Percentiles rank a stretch among this genome's conserved stretches.
These are phyloP conservation scores for Porodaedalea pini DNA, from an alignment of 1,284 basidiomycete genomes.

Conservation along the genomic window DNA sequence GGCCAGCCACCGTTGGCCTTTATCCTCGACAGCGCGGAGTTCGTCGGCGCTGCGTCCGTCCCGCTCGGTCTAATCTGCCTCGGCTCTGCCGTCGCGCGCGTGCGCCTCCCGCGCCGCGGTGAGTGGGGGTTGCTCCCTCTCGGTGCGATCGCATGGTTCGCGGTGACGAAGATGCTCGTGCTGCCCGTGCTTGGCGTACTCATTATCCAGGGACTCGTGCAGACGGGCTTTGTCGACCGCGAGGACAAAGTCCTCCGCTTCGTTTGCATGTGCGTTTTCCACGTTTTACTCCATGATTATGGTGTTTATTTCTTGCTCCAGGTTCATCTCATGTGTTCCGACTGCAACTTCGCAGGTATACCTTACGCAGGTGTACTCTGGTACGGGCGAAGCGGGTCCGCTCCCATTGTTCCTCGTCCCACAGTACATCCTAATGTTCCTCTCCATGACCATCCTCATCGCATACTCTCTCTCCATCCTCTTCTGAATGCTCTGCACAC, in stretches of 20 bases:
- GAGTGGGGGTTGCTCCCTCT: slow-evolving; percentile 57
- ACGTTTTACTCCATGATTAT: neutral
- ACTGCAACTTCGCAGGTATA: slow-evolving; percentile 62
- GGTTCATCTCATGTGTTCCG: slow-evolving; percentile 63
- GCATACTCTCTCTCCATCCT: slow-evolving; percentile 53
- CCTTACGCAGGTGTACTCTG: slow-evolving; percentile 64
- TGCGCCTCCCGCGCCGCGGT: slow-evolving; percentile 48
- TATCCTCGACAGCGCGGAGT: slow-evolving; percentile 49
- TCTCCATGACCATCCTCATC: slow-evolving; percentile 58
- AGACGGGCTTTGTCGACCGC: slow-evolving; percentile 45
- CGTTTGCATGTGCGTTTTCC: slow-evolving; percentile 58
- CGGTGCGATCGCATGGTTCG: slow-evolving; percentile 60
- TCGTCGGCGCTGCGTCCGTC: slow-evolving; percentile 70
- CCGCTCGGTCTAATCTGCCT: slow-evolving; percentile 72
- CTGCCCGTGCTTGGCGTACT: slow-evolving; percentile 68
- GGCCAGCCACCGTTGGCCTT: slow-evolving; percentile 72
- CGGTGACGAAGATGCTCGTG: slow-evolving; percentile 61
- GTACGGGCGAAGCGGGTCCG: slow-evolving; percentile 59
- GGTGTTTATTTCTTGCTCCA: slow-evolving; percentile 25
- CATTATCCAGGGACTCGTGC: slow-evolving; percentile 54
- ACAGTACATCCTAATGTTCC: slow-evolving; percentile 62
- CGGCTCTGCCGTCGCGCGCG: slow-evolving; percentile 69
- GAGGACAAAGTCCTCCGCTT: slow-evolving; percentile 64
- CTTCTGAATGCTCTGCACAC: too few species aligned
- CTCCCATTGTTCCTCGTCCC: slow-evolving; percentile 62